phyloP scores from a whole-genome alignment of 495 filamentous ascomycete genomes.

The Penicillium riverlandense region DNA sequence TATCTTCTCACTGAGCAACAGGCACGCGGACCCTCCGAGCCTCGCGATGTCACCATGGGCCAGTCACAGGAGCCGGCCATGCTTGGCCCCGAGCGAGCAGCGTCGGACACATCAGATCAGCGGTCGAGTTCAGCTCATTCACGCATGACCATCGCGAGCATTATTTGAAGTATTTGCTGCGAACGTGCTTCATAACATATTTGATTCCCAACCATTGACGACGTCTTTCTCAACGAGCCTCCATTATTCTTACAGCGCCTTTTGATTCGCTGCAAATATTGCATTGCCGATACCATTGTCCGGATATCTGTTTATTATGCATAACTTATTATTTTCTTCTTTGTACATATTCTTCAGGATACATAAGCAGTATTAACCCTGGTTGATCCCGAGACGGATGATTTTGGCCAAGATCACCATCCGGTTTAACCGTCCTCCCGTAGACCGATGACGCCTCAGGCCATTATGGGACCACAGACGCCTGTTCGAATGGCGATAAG shows the following conservation, averaged over 20 bases:
- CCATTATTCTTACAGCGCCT: no score
- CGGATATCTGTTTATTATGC: constrained; percentile 1
- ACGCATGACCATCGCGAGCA: constrained; percentile 75
- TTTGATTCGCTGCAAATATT: constrained; percentile 2
- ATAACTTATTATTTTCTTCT: not conserved
- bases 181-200: not conserved
- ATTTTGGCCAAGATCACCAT: no score
- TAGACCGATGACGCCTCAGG: no score
- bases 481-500: no score
- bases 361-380: not conserved
- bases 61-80: constrained; percentile 20
- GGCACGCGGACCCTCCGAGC: constrained; percentile 9
- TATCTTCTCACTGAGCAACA: constrained; percentile 34
- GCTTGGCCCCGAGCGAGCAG: constrained; percentile 25
- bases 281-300: constrained; percentile 8
- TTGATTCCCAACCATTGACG: not conserved
- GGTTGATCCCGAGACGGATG: no score
- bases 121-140: constrained; percentile 35
- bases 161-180: constrained; percentile 40
- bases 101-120: constrained; percentile 31
- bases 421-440: no score
- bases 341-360: not conserved
- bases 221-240: not conserved
- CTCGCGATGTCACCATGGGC: constrained; percentile 1
- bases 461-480: no score